Evolutionary conservation across 768 basidiomycete species (phyloP).

Genomic region (Mycena epipterygia): DNA sequence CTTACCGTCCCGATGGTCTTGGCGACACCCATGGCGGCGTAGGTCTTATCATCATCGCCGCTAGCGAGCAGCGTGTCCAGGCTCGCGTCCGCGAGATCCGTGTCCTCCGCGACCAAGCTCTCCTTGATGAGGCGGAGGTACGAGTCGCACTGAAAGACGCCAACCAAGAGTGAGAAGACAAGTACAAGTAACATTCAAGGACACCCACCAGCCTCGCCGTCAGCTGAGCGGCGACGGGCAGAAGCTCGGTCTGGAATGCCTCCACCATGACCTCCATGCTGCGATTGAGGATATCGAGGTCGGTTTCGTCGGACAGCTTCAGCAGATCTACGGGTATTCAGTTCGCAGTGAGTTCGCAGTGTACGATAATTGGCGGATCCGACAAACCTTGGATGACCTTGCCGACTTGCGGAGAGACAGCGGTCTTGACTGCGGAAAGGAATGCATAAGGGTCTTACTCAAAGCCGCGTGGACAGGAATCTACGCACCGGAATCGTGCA

Average conservation of each 20-base stretch:
- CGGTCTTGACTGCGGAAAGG: slow-evolving; percentile 66
- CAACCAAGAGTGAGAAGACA: not conserved
- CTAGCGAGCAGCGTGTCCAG: slow-evolving; percentile 68
- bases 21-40: slow-evolving; percentile 88
- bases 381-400: slow-evolving; percentile 86
- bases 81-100: slow-evolving; percentile 63
- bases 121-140: slow-evolving; percentile 86
- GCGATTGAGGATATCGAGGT: slow-evolving; percentile 85
- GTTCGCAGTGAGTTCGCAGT: no score
- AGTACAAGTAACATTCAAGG: no score
- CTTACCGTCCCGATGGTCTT: slow-evolving; percentile 87
- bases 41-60: slow-evolving; percentile 87
- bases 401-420: slow-evolving; percentile 82
- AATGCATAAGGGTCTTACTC: slow-evolving; percentile 22
- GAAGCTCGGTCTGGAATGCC: slow-evolving; percentile 84
- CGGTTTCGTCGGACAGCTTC: slow-evolving; percentile 92
- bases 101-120: slow-evolving; percentile 67
- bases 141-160: slow-evolving; percentile 73
- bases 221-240: slow-evolving; percentile 88
- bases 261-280: slow-evolving; percentile 92
- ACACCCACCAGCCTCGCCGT: slow-evolving; percentile 77
- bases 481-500: slow-evolving; percentile 71
- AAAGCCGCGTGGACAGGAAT: not conserved
- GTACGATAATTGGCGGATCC: not conserved
- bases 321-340: slow-evolving; percentile 70